A percentile compares a stretch with the other conserved stretches of the same genome.
Evolutionary conservation across 352 stramenopile genomes (phyloP).

Genomic region (Aphanomyces invadans): DNA sequence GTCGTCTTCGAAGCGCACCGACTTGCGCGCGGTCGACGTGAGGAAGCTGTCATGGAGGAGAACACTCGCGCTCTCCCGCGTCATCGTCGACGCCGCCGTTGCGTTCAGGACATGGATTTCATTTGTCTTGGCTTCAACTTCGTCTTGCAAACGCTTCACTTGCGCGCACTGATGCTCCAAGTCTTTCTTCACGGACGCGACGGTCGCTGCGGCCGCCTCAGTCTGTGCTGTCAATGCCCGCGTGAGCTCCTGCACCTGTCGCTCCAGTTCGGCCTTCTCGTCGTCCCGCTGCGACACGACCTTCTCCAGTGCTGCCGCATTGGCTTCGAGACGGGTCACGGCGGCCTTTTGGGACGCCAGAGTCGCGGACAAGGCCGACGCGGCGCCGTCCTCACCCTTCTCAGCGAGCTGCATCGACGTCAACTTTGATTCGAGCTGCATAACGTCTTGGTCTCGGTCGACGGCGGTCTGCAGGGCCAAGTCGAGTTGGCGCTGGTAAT

Average conservation of each 20-base stretch:
- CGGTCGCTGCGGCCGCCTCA: background rate
- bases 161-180: background rate
- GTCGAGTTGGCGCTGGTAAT: slow-evolving; percentile 15
- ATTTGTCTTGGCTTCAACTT: background rate
- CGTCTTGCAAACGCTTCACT: background rate
- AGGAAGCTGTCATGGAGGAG: background rate
- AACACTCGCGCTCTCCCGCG: too few species aligned
- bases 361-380: background rate
- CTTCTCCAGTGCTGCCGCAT: background rate
- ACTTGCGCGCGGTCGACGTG: background rate
- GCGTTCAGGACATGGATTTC: background rate
- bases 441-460: slow-evolving; percentile 16
- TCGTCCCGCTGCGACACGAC: background rate
- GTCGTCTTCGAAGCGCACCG: slow-evolving; percentile 19
- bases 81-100: background rate
- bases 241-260: background rate
- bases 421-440: slow-evolving; percentile 12
- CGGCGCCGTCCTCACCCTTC: background rate
- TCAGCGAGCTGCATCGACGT: background rate
- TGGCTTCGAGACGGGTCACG: background rate
- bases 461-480: slow-evolving; percentile 19
- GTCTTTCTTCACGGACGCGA: background rate
- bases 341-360: background rate
- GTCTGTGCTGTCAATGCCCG: background rate
- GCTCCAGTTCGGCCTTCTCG: background rate